phyloP scores from a whole-genome alignment of 1,284 basidiomycete species.

The Tylopilus sp. region DNA sequence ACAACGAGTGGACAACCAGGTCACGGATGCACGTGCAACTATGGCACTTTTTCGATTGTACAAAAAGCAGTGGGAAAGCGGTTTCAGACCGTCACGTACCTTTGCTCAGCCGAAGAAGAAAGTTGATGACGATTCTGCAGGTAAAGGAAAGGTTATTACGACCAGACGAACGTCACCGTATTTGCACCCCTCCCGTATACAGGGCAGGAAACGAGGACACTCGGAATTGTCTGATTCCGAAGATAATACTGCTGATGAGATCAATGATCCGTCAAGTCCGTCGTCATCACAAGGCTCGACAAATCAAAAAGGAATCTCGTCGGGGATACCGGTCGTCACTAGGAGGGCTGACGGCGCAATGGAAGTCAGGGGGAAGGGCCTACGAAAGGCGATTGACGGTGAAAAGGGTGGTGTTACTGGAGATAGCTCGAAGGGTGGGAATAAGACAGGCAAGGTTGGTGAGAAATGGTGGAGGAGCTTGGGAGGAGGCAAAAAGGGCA shows the following conservation, averaged over 20 bases:
- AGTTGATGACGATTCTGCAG: neutral
- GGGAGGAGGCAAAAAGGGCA: slow-evolving; percentile 11
- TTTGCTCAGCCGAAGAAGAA: neutral
- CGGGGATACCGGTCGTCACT: slow-evolving; percentile 64
- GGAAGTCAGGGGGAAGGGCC: slow-evolving; percentile 12
- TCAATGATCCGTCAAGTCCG: neutral
- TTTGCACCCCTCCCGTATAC: neutral
- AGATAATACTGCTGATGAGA: slow-evolving; percentile 19
- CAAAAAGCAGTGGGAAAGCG: slow-evolving; percentile 79
- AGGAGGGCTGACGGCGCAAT: slow-evolving; percentile 25
- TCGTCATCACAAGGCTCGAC: slow-evolving; percentile 5
- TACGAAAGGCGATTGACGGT: neutral
- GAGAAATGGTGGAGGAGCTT: slow-evolving; percentile 26
- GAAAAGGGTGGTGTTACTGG: too few relatives aligned
- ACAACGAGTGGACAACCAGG: slow-evolving; percentile 42
- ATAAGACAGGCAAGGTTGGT: neutral
- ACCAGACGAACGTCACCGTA: neutral
- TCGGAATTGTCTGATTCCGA: neutral
- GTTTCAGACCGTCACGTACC: slow-evolving; percentile 28
- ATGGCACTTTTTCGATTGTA: slow-evolving; percentile 94
- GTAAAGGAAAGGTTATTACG: neutral
- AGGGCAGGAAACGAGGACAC: slow-evolving; percentile 26
- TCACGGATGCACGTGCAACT: slow-evolving; percentile 85
- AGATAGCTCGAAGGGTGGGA: neutral
- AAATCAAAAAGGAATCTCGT: slow-evolving; percentile 62